Evolutionary conservation across 495 filamentous ascomycete species (phyloP).

Genomic region (Hypomontagnella monticulosa): DNA sequence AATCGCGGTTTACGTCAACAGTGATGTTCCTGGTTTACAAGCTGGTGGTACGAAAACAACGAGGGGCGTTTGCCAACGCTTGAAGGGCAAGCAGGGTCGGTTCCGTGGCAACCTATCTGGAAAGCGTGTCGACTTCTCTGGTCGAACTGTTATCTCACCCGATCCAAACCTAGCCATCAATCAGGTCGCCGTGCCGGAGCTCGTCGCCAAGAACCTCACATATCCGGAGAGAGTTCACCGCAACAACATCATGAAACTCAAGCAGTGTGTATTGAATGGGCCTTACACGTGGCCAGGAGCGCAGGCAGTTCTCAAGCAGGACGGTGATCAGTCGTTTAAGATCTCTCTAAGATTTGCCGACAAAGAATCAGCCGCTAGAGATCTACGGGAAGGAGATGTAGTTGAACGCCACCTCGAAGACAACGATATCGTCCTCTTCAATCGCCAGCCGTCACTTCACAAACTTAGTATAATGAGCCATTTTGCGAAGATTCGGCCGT

Average conservation of each 20-base stretch:
- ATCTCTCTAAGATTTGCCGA: conserved; percentile 79
- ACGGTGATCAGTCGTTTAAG: conserved; percentile 62
- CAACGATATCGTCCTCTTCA: conserved; percentile 96
- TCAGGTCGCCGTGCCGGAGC: conserved; percentile 87
- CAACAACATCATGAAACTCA: conserved; percentile 85
- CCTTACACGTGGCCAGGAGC: conserved; percentile 84
- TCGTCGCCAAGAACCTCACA: conserved; percentile 92
- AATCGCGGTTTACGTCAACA: conserved; percentile 97
- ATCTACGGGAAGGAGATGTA: conserved; percentile 82
- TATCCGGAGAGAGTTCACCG: conserved; percentile 88
- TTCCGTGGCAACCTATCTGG: conserved; percentile 97
- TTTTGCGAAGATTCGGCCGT: conserved; percentile 89
- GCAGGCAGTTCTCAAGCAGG: conserved; percentile 75
- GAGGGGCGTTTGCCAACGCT: conserved; percentile 90
- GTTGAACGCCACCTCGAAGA: conserved; percentile 96
- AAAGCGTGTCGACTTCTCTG: conserved; percentile 99
- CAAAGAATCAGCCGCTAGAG: conserved; percentile 70
- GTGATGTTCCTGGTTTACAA: conserved; percentile 90
- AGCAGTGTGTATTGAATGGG: conserved; percentile 75
- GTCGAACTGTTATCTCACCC: conserved; percentile 95
- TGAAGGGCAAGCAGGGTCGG: conserved; percentile 97
- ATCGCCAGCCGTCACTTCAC: conserved; percentile 96
- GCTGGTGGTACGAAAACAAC: conserved; percentile 78
- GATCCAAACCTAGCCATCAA: conserved; percentile 95
- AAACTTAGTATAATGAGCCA: conserved; percentile 98